Evolutionary conservation across 345 rosid species (phyloP).

Genomic region (Conringia planisiliqua): DNA sequence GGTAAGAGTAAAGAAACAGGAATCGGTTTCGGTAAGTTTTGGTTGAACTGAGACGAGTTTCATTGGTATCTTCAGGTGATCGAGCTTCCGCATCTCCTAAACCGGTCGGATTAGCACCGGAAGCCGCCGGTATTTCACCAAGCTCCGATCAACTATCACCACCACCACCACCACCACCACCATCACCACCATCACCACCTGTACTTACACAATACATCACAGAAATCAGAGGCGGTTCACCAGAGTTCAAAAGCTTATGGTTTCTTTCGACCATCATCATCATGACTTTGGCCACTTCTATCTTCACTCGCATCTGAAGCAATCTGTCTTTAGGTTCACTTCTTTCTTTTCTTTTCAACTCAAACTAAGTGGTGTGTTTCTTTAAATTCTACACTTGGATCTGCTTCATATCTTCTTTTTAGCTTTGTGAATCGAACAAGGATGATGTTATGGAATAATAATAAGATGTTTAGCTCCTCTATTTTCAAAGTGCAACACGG

Average conservation of each 20-base stretch:
- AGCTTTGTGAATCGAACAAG: not conserved
- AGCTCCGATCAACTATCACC: conserved; percentile 25
- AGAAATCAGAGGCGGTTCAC: not conserved
- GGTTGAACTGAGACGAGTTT: conserved; percentile 14
- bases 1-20: conserved; percentile 15
- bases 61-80: conserved; percentile 31
- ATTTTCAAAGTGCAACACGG: conserved; percentile 1
- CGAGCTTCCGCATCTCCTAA: conserved; percentile 14
- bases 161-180: no score
- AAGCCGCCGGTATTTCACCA: conserved; percentile 12
- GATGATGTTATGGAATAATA: not conserved
- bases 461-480: not conserved
- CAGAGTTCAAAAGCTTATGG: conserved; percentile 10
- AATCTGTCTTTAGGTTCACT: not conserved
- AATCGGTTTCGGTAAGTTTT: not conserved
- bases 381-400: not conserved
- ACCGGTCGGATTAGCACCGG: conserved; percentile 22
- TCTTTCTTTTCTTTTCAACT: not conserved
- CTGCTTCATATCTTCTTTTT: not conserved
- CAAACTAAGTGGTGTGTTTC: no score
- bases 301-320: conserved; percentile 24
- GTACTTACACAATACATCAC: not conserved
- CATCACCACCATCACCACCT: conserved; percentile 25
- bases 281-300: not conserved
- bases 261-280: conserved; percentile 2